Evolutionary conservation across 1,139 yeast species (phyloP).

Genomic region (Casaregolazyma lundiana): DNA sequence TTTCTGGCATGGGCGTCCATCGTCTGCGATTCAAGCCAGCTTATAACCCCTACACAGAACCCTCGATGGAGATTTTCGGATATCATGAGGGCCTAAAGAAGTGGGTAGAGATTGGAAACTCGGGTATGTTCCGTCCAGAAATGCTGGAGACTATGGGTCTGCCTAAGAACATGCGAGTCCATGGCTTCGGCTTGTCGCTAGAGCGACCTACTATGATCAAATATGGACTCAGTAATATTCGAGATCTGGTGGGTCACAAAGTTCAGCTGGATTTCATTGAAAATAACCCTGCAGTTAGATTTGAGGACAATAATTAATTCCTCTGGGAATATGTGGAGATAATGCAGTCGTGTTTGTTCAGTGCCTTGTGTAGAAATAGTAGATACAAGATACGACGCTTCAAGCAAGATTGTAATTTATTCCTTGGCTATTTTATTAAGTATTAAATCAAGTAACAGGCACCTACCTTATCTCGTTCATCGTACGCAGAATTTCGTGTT

Average conservation of each 20-base stretch:
- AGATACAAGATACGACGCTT: not conserved
- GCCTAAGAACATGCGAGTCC: slow-evolving; percentile 87
- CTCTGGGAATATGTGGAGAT: not conserved
- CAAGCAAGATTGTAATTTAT: no score
- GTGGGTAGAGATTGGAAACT: slow-evolving; percentile 99
- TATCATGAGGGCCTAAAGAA: slow-evolving; percentile 91
- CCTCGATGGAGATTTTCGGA: slow-evolving; percentile 95
- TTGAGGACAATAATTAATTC: slow-evolving; percentile 49
- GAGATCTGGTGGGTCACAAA: slow-evolving; percentile 93
- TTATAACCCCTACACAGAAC: slow-evolving; percentile 98
- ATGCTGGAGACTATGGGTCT: slow-evolving; percentile 98
- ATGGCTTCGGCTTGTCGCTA: slow-evolving; percentile 96
- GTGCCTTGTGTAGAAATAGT: not conserved
- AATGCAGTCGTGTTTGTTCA: not conserved
- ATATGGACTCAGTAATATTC: slow-evolving; percentile 89
- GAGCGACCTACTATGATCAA: slow-evolving; percentile 99
- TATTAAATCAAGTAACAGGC: no score
- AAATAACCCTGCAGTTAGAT: slow-evolving; percentile 94
- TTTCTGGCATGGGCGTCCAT: slow-evolving; percentile 94
- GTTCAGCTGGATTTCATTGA: slow-evolving; percentile 91
- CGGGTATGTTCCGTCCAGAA: slow-evolving; percentile 99
- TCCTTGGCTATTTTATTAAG: no score
- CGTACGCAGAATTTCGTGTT: no score
- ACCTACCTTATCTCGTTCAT: no score
- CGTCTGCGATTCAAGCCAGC: slow-evolving; percentile 97